A percentile compares a stretch with the other conserved stretches of the same genome.
Evolutionary conservation across 2,329 filamentous ascomycete species (phyloP).

Genomic region (Aspergillus hortae): DNA sequence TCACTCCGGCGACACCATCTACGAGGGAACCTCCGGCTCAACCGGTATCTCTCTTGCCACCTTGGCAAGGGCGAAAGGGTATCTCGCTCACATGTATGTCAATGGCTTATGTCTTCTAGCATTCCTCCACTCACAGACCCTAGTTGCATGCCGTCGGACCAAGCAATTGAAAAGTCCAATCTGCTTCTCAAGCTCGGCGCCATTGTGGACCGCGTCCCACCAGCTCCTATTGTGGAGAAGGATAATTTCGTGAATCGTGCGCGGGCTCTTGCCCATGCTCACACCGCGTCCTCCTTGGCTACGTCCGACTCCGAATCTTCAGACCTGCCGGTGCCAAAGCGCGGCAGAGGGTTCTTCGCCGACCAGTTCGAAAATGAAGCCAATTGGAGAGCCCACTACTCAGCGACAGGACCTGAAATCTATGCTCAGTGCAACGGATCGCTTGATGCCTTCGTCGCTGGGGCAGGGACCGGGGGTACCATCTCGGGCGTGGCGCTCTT

Average conservation of each 20-base stretch:
- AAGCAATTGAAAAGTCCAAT: constrained; percentile 82
- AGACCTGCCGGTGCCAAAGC: constrained; percentile 36
- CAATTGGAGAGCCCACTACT: constrained; percentile 82
- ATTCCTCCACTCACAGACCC: constrained; percentile 12
- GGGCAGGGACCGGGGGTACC: constrained; percentile 91
- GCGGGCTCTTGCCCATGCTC: constrained; percentile 68
- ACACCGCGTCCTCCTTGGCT: constrained; percentile 49
- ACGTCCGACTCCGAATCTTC: constrained; percentile 8
- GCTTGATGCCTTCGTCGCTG: constrained; percentile 85
- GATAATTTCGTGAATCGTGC: constrained; percentile 94
- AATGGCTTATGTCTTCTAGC: background rate
- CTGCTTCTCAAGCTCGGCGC: constrained; percentile 87
- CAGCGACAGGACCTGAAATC: constrained; percentile 86
- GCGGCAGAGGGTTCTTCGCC: constrained; percentile 82
- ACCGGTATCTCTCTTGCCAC: constrained; percentile 93
- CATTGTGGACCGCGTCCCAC: constrained; percentile 83
- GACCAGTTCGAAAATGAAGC: constrained; percentile 92
- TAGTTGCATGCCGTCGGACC: constrained; percentile 89
- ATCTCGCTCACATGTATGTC: constrained; percentile 76
- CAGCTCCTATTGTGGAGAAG: constrained; percentile 89
- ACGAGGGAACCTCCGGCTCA: constrained; percentile 94
- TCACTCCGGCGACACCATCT: constrained; percentile 84
- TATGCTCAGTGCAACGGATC: constrained; percentile 69
- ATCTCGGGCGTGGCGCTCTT: constrained; percentile 81
- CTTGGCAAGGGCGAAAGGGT: constrained; percentile 81